Evolutionary conservation across 2,329 filamentous ascomycete genomes (phyloP).

Genomic region (Gliomastix tumulicola): DNA sequence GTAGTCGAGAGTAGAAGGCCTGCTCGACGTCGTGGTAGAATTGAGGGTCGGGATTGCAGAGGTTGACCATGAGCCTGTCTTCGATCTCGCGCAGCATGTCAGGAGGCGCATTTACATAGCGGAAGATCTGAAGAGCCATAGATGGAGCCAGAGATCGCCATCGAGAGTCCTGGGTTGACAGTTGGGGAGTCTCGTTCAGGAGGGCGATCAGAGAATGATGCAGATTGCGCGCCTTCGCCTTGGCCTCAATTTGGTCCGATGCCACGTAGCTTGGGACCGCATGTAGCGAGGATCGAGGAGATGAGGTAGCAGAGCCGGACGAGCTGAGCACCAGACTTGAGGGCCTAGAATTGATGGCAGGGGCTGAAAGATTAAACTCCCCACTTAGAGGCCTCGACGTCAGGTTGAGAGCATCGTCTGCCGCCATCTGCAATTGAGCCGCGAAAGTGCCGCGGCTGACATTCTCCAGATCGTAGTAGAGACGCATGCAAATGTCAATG

Average conservation of each 20-base stretch:
- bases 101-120: constrained; percentile 43
- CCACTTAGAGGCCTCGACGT: constrained; percentile 6
- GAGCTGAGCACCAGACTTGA: constrained; percentile 45
- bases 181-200: constrained; percentile 41
- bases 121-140: constrained; percentile 51
- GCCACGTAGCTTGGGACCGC: constrained; percentile 24
- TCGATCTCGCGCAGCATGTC: constrained; percentile 42
- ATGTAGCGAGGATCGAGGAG: constrained; percentile 38
- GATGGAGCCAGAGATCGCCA: constrained; percentile 47
- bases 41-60: constrained; percentile 33
- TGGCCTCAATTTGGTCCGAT: constrained; percentile 29
- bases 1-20: constrained; percentile 39
- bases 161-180: constrained; percentile 32
- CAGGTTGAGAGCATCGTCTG: background rate
- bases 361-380: constrained; percentile 41
- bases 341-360: constrained; percentile 33
- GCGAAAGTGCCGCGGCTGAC: constrained; percentile 27
- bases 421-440: constrained; percentile 1
- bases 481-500: constrained; percentile 55
- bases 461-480: constrained; percentile 46
- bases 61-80: constrained; percentile 35
- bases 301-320: constrained; percentile 40
- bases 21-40: constrained; percentile 42
- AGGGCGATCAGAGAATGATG: constrained; percentile 47
- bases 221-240: constrained; percentile 37